These are phyloP conservation scores for Kluyveromyces aestuarii DNA, from an alignment of 805 yeast genomes.

Conservation along the genomic window DNA sequence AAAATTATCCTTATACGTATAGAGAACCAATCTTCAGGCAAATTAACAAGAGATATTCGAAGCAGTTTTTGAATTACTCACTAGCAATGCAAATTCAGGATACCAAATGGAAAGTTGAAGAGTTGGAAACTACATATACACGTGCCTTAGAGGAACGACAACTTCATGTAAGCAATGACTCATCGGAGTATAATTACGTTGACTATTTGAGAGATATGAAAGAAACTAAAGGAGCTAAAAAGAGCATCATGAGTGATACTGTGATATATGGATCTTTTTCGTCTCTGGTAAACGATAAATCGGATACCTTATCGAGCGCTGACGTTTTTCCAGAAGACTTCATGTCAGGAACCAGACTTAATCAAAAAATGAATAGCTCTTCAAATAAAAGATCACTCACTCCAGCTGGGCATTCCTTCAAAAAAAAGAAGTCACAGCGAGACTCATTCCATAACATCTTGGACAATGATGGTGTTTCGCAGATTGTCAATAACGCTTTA, in stretches of 20 bases:
- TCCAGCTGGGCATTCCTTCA: background rate
- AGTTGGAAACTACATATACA: conserved; percentile 17
- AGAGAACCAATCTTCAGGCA: conserved; percentile 26
- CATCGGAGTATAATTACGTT: conserved; percentile 11
- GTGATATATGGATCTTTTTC: conserved; percentile 9
- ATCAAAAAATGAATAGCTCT: background rate
- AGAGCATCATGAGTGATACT: conserved; percentile 14
- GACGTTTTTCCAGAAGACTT: background rate
- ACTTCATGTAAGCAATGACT: conserved; percentile 4
- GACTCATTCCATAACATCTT: background rate
- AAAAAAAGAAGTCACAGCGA: no score
- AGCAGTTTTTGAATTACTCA: conserved; percentile 19
- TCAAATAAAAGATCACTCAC: background rate
- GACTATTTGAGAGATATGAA: conserved; percentile 19
- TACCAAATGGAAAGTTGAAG: conserved; percentile 16
- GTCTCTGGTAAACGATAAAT: background rate
- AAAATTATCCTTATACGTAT: conserved; percentile 11
- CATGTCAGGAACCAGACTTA: background rate
- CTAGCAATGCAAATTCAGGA: conserved; percentile 24
- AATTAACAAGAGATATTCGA: conserved; percentile 21
- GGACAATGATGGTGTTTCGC: background rate
- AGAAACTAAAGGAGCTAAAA: conserved; percentile 12
- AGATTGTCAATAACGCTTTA: background rate
- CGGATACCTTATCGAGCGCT: background rate
- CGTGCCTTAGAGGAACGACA: conserved; percentile 9